Evolutionary conservation across 352 stramenopile species (phyloP).

Genomic region (Phytophthora pisi): DNA sequence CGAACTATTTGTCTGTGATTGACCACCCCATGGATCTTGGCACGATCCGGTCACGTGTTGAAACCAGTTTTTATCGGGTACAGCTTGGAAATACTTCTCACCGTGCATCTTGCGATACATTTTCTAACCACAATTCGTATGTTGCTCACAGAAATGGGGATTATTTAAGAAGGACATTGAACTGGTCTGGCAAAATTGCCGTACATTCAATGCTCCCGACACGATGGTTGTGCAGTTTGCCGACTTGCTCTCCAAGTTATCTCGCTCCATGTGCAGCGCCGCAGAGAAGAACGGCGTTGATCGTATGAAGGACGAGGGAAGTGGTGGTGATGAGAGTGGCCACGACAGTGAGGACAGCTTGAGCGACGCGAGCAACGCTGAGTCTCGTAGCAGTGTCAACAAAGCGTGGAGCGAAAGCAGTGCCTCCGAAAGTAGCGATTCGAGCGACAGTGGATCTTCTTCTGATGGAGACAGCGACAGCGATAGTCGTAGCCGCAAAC

Average conservation of each 20-base stretch:
- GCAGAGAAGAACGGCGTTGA: slow-evolving; percentile 64
- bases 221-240: slow-evolving; percentile 84
- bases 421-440: slow-evolving; percentile 65
- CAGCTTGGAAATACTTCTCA: background rate
- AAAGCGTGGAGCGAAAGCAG: slow-evolving; percentile 72
- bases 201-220: slow-evolving; percentile 77
- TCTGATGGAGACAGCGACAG: slow-evolving; percentile 53
- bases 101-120: background rate
- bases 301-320: slow-evolving; percentile 42
- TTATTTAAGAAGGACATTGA: slow-evolving; percentile 82
- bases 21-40: slow-evolving; percentile 86
- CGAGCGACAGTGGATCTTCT: slow-evolving; percentile 49
- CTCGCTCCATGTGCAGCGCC: slow-evolving; percentile 58
- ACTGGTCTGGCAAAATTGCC: slow-evolving; percentile 87
- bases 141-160: slow-evolving; percentile 60
- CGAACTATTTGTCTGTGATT: slow-evolving; percentile 85
- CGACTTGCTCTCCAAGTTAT: slow-evolving; percentile 67
- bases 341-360: slow-evolving; percentile 49
- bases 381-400: slow-evolving; percentile 56
- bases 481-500: slow-evolving; percentile 29
- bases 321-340: slow-evolving; percentile 16
- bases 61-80: slow-evolving; percentile 74
- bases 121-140: slow-evolving; percentile 24
- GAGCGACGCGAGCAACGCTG: slow-evolving; percentile 52
- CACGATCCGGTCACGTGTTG: slow-evolving; percentile 72